These are phyloP conservation scores for Trichophyton verrucosum DNA, from an alignment of 2,329 filamentous ascomycete species.

Conservation along the genomic window DNA sequence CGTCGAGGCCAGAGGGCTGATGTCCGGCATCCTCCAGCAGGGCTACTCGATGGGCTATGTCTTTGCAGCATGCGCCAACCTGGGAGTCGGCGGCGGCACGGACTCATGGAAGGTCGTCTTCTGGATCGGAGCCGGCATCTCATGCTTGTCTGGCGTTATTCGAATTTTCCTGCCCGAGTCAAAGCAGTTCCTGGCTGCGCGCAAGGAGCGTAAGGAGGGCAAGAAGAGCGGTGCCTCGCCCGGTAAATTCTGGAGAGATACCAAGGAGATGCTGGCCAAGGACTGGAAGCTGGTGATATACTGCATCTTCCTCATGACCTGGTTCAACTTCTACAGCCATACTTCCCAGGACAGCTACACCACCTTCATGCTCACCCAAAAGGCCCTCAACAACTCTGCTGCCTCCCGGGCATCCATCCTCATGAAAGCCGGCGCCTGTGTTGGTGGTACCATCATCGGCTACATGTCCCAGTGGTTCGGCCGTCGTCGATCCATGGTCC, in stretches of 20 bases:
- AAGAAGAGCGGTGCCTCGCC: constrained; percentile 35
- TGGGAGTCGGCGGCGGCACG: constrained; percentile 52
- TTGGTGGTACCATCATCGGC: constrained; percentile 60
- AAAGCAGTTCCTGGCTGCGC: constrained; percentile 57
- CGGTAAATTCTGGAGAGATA: constrained; percentile 54
- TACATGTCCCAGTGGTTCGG: constrained; percentile 66
- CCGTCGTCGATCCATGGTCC: constrained; percentile 44
- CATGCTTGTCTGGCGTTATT: constrained; percentile 67
- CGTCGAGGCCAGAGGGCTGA: constrained; percentile 44
- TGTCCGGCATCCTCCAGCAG: constrained; percentile 52
- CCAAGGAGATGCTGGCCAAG: constrained; percentile 51
- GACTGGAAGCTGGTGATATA: constrained; percentile 72
- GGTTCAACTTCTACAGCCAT: constrained; percentile 64
- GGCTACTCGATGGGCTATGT: constrained; percentile 54
- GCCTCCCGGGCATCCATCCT: constrained; percentile 66
- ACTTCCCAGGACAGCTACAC: constrained; percentile 72
- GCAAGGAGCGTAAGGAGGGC: constrained; percentile 32
- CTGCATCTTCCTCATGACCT: constrained; percentile 66
- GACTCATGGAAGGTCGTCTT: constrained; percentile 75
- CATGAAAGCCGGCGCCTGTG: constrained; percentile 66
- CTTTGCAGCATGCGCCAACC: constrained; percentile 45
- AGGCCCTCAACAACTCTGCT: constrained; percentile 51
- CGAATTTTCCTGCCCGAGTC: constrained; percentile 72
- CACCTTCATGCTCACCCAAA: constrained; percentile 63
- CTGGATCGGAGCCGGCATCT: constrained; percentile 79